A percentile compares a stretch with the other conserved stretches of the same genome.
These are phyloP conservation scores for Trichoderma harzianum DNA, from an alignment of 2,329 filamentous ascomycete genomes.

Conservation along the genomic window DNA sequence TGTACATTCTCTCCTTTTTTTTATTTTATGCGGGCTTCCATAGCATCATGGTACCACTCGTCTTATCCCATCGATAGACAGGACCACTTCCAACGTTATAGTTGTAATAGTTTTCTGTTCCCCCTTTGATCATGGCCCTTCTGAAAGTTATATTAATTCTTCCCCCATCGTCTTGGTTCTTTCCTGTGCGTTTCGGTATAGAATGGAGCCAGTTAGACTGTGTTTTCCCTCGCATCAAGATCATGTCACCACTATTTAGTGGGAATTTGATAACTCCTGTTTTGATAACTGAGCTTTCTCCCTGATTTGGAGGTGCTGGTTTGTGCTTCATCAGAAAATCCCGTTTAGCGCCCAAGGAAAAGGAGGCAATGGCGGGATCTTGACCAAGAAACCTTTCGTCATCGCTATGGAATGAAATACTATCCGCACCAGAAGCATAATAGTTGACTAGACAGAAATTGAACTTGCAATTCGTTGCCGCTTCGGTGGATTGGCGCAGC, in stretches of 20 bases:
- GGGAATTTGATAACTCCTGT: slow-evolving; percentile 44
- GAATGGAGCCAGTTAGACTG: slow-evolving; percentile 75
- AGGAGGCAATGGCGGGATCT: slow-evolving; percentile 69
- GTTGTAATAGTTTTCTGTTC: slow-evolving; percentile 79
- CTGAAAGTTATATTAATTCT: slow-evolving; percentile 78
- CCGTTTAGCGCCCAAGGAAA: slow-evolving; percentile 67
- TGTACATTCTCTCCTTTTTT: neutral
- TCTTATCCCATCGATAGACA: slow-evolving; percentile 65
- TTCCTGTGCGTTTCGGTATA: slow-evolving; percentile 69
- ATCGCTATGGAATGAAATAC: slow-evolving; percentile 76
- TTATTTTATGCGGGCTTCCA: slow-evolving; percentile 31
- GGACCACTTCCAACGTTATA: slow-evolving; percentile 74
- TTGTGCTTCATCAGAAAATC: slow-evolving; percentile 83
- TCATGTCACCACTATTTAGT: slow-evolving; percentile 69
- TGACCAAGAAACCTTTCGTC: slow-evolving; percentile 73
- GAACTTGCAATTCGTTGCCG: slow-evolving; percentile 62
- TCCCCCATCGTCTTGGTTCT: slow-evolving; percentile 58
- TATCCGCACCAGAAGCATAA: slow-evolving; percentile 73
- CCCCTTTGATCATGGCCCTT: slow-evolving; percentile 64
- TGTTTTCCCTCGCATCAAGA: slow-evolving; percentile 73
- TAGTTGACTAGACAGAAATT: slow-evolving; percentile 84
- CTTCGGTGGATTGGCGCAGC: slow-evolving; percentile 61
- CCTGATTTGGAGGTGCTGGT: slow-evolving; percentile 41
- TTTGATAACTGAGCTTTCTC: neutral
- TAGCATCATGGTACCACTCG: slow-evolving; percentile 46